phyloP scores from a whole-genome alignment of 805 yeast species.

The Barnettozyma pratensis region DNA sequence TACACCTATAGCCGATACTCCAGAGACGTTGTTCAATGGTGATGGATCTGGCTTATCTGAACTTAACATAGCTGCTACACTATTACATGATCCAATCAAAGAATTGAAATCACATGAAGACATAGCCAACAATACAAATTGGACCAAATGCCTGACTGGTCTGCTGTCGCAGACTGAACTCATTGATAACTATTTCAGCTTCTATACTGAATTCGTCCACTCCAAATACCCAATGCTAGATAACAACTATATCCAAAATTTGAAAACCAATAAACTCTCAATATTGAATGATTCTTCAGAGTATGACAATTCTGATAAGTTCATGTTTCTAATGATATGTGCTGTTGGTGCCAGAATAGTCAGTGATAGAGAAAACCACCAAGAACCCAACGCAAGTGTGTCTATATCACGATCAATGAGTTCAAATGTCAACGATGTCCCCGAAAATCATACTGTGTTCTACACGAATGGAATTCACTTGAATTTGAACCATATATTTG shows the following conservation, averaged over 20 bases:
- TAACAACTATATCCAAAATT: not conserved
- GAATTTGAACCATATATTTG: not conserved
- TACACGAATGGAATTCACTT: not conserved
- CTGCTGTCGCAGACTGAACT: not conserved
- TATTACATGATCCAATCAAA: too few species aligned
- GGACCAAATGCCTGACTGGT: not conserved
- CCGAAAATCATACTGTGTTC: not conserved
- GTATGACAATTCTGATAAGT: not conserved
- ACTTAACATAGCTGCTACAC: too few species aligned
- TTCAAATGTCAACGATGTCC: too few species aligned
- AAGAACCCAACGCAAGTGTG: too few species aligned
- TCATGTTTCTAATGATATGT: conserved; percentile 3
- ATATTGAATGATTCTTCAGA: not conserved
- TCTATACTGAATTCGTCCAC: conserved; percentile 1
- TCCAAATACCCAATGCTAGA: conserved; percentile 3
- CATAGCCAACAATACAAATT: not conserved
- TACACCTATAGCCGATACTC: too few species aligned
- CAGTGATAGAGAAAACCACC: not conserved
- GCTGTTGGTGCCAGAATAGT: conserved; percentile 2
- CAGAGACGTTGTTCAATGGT: too few species aligned
- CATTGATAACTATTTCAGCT: not conserved
- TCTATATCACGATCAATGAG: too few species aligned
- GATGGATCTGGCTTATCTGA: too few species aligned
- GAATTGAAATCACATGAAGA: not conserved
- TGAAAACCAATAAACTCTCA: not conserved